Evolutionary conservation across 306 rosid species (phyloP), one percentile per base, ranked within the genome.

Genomic region (Cucumis hystrix): DNA sequence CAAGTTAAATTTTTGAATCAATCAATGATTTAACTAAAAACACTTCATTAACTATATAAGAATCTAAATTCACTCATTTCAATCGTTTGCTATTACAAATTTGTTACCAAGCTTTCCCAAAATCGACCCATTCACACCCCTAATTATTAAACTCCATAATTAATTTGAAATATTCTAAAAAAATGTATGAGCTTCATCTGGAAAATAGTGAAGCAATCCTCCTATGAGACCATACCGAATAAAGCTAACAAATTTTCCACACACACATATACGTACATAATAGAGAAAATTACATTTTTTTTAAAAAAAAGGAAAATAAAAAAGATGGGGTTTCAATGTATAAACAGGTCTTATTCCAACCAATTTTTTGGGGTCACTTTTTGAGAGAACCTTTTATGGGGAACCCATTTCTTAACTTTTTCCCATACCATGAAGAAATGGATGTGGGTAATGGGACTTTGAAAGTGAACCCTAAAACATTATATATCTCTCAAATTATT

Each of bases 371-470:
- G 33, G 71, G 74, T 40, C 30, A 40, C 33, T n/a, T 40, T 67
- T 40, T 7, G 4, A 66, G 47, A 39, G 49, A 66, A 66, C 51
- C 72, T 66, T 66, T 66, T 66, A 66, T 37, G 72, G 45, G 67
- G 70, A 33, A 64, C 70, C 70, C 70, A 2, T 51, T 6, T 61
- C n/a, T n/a, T 67, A 51, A 55, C 71, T 65, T 80, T 80, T 69
- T 60, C 52, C 61, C 78, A 35, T 56, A 47, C 66, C 66, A 75
- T 74, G 64, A 54, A 74, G 84, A 41, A 74, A 33, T 33, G 51
- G 78, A 85, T 77, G 83, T 77, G 83, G 85, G 65, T 80, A 52
- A 80, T 84, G 81, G 81, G 85, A 79, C 77, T 75, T 25, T 84
- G 81, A 86, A 82, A 88, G 80, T 79, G 82, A 81, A 78, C 72